A percentile compares a stretch with the other conserved stretches of the same genome.
These are phyloP conservation scores for Acacia pycnantha DNA, from an alignment of 331 rosid genomes.

Conservation along the genomic window DNA sequence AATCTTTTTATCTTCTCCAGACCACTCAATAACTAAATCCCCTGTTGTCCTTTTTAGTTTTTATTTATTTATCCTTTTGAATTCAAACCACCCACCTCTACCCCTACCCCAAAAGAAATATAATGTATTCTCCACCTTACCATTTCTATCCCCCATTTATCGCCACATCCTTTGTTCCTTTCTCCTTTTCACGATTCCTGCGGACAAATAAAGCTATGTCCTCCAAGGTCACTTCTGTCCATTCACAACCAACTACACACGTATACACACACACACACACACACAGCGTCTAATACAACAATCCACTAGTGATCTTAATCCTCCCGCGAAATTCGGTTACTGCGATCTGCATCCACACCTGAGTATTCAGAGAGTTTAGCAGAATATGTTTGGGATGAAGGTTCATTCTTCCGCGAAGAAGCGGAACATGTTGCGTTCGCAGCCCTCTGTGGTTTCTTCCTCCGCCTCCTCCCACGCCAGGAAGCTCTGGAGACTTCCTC, in stretches of 20 bases:
- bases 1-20: background rate
- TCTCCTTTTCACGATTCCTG: slow-evolving; percentile 33
- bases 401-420: slow-evolving; percentile 29
- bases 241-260: background rate
- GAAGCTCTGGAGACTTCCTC: slow-evolving; percentile 58
- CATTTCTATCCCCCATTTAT: background rate
- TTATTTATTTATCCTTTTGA: background rate
- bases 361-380: background rate
- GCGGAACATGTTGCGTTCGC: slow-evolving; percentile 25
- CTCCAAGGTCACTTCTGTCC: background rate
- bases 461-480: slow-evolving; percentile 10
- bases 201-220: slow-evolving; percentile 28
- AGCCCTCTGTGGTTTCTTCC: slow-evolving; percentile 33
- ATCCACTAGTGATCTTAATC: too few species aligned
- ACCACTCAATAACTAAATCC: background rate
- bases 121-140: background rate
- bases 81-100: background rate
- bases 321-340: background rate
- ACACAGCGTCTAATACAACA: background rate
- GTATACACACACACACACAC: background rate
- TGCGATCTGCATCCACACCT: background rate
- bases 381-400: slow-evolving; percentile 34
- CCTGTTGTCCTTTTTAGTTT: background rate
- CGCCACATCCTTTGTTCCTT: slow-evolving; percentile 32
- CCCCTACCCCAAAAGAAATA: background rate